These are phyloP conservation scores for Trichoderma hamatum DNA, from an alignment of 2,329 filamentous ascomycete species.

Conservation along the genomic window DNA sequence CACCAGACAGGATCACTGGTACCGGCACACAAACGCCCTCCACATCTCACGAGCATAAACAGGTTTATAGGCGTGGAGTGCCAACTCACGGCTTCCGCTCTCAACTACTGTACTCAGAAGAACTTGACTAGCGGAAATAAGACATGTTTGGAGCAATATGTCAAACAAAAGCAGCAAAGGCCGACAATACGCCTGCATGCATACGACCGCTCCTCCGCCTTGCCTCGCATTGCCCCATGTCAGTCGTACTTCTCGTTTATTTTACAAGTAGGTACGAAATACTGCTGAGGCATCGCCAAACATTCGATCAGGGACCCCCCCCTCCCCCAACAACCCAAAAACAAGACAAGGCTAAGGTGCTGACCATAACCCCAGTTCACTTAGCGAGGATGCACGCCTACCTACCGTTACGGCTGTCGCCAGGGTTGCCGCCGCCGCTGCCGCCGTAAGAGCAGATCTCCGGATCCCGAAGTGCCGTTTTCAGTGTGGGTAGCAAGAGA, in stretches of 20 bases:
- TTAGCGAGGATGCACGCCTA: constrained; percentile 2
- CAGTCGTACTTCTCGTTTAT: not conserved
- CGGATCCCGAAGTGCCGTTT: constrained; percentile 10
- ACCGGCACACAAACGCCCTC: not conserved
- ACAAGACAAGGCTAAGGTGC: not conserved
- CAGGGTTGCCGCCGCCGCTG: not conserved
- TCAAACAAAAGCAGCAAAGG: not conserved
- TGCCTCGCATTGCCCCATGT: not conserved
- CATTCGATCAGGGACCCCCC: not conserved
- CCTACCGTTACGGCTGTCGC: not conserved
- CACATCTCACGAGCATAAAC: not conserved
- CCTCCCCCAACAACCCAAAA: not conserved
- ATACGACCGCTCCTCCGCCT: not conserved
- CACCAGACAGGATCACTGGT: not conserved
- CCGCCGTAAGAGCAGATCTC: constrained; percentile 10
- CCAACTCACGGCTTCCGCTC: not conserved
- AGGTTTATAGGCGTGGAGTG: not conserved
- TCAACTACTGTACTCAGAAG: not conserved
- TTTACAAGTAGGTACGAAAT: too few species aligned
- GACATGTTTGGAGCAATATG: not conserved
- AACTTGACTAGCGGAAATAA: not conserved
- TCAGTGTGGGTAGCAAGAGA: not conserved
- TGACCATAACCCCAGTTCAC: not conserved
- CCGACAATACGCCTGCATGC: not conserved
- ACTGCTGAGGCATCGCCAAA: not conserved